A percentile compares a stretch with the other conserved stretches of the same genome.
These are phyloP conservation scores for Ilyonectria sp. DNA, from an alignment of 2,329 filamentous ascomycete species.

Conservation along the genomic window DNA sequence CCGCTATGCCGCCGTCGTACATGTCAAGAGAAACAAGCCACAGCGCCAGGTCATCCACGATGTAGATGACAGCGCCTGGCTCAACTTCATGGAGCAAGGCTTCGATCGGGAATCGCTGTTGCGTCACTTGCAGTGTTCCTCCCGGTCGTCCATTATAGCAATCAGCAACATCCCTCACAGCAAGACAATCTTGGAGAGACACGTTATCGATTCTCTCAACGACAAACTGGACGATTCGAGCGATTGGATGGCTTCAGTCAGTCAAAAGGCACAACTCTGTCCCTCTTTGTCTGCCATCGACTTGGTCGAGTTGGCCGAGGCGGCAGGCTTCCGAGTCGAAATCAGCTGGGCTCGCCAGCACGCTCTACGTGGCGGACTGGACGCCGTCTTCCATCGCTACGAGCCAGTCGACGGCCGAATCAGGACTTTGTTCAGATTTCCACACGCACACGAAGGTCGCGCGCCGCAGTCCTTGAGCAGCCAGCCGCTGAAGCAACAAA, in stretches of 20 bases:
- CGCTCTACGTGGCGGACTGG: slow-evolving; percentile 45
- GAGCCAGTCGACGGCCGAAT: slow-evolving; percentile 22
- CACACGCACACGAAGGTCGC: slow-evolving; percentile 26
- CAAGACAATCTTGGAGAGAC: slow-evolving; percentile 51
- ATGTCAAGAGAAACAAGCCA: slow-evolving; percentile 20
- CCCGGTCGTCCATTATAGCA: slow-evolving; percentile 8
- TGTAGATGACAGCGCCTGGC: slow-evolving; percentile 34
- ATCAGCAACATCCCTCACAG: slow-evolving; percentile 47
- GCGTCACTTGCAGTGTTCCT: slow-evolving; percentile 22
- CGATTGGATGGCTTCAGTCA: slow-evolving; percentile 29
- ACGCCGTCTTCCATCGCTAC: slow-evolving; percentile 55
- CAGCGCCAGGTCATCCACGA: slow-evolving; percentile 18
- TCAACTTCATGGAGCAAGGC: slow-evolving; percentile 35
- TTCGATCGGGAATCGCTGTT: slow-evolving; percentile 30
- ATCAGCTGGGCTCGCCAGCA: slow-evolving; percentile 60
- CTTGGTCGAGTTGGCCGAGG: slow-evolving; percentile 42
- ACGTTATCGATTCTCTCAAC: slow-evolving; percentile 34
- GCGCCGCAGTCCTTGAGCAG: background rate
- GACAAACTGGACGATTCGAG: background rate
- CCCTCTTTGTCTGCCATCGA: slow-evolving; percentile 35
- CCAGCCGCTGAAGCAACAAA: slow-evolving; percentile 18
- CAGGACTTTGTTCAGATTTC: slow-evolving; percentile 44
- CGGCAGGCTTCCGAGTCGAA: slow-evolving; percentile 63
- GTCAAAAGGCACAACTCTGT: slow-evolving; percentile 5
- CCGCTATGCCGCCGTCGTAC: slow-evolving; percentile 48